Base-by-base conservation (phyloP, 441 rosid genomes). In the Populus hybrid region DNA sequence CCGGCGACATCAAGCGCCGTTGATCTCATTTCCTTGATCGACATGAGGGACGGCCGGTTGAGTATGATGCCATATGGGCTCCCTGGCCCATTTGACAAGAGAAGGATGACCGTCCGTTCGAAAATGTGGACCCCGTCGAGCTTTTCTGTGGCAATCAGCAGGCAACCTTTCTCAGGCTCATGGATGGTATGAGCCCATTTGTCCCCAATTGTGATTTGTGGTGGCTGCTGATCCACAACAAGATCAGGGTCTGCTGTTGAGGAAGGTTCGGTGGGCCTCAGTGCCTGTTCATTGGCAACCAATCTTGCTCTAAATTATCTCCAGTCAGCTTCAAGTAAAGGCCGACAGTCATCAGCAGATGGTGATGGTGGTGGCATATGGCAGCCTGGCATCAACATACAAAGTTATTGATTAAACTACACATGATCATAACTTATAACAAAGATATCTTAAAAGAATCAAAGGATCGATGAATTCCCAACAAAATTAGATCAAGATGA, bases 111-210 rank as follows among this genome's bases (percentile, higher is more conserved):
- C 1, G 98, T 88, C 74, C 95, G 87, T 79, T 92, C 98, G 57
- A 95, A 95, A 46, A 93, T 93, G 86, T 95, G 99, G 78, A 91
- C 98, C 67, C 97, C 95, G 3, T 93, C 91, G 24, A 95, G 93
- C 89, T 87, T 93, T 76, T 91, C 96, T 14, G 97, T 92, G 1
- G 99, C 97, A 10, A 95, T 82, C 2, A 95, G 91, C 8, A 95
- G 84, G 78, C 99, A 91, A 10, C 99, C 98, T 78, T 89, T 88
- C 82, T 95, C 97, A 6, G 95, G 92, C 84, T 92, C 92, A 70
- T 85, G 89, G 83, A 95, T 90, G 75, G 82, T 63, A 70, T 95
- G 97, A 70, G 93, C 95, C 99, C 99, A 95, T 88, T 84, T 92
- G 70, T 81, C 86, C 0, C 92, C 90, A 14, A 86, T 21, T 53